These are phyloP conservation scores for Breviolum minutum DNA, from an alignment of 73 alveolate genomes.

Conservation along the genomic window DNA sequence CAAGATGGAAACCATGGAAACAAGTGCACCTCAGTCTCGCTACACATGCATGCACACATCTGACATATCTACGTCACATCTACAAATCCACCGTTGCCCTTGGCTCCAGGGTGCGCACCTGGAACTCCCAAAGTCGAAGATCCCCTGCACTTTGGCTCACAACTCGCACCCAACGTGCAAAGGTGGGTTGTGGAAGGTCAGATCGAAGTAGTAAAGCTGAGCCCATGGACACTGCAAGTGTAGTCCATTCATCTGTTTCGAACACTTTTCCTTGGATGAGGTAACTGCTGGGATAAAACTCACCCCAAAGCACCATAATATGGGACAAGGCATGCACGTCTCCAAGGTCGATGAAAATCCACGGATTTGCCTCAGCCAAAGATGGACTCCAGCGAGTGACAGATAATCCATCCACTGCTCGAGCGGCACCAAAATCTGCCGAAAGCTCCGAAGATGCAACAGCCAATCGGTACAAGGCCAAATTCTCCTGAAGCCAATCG, in stretches of 20 bases:
- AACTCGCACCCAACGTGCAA: not conserved
- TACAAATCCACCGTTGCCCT: no score
- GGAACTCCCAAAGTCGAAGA: not conserved
- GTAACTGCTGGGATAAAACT: conserved; percentile 45
- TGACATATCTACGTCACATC: not conserved
- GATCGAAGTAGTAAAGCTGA: not conserved
- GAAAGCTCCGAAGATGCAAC: conserved; percentile 14
- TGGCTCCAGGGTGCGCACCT: not conserved
- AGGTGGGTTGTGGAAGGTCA: not conserved
- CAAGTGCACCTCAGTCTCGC: no score
- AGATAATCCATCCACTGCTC: conserved; percentile 41
- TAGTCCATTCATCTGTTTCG: not conserved
- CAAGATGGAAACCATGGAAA: no score
- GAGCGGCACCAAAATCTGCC: not conserved
- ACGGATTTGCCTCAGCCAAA: conserved; percentile 6
- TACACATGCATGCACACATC: no score
- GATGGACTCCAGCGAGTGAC: conserved; percentile 77
- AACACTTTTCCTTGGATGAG: not conserved
- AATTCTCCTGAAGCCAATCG: not conserved
- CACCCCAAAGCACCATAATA: conserved; percentile 39
- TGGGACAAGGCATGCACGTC: conserved; percentile 10
- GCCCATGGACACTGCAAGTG: not conserved
- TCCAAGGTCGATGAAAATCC: conserved; percentile 60
- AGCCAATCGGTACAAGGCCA: conserved; percentile 44
- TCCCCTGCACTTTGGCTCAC: conserved; percentile 13